Conservation (phyloP, 257 asterid species). For the Solanum corneliomulleri region DNA sequence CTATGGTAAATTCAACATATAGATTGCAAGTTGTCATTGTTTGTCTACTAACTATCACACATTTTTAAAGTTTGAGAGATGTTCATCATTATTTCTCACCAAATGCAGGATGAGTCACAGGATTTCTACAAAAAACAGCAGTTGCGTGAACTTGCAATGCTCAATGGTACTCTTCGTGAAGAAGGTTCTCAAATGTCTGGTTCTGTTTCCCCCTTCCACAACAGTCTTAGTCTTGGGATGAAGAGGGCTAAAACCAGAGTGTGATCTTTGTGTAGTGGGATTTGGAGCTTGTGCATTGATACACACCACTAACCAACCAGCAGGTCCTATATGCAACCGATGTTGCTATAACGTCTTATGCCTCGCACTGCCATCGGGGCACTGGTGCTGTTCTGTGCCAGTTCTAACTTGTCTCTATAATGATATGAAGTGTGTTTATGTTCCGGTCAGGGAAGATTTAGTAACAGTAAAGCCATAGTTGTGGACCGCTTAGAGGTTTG, state of each 20-base stretch:
- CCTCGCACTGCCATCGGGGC: slow-evolving; percentile 34
- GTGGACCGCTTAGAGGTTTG: slow-evolving; percentile 19
- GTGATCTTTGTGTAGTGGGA: slow-evolving; percentile 17
- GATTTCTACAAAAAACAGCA: slow-evolving; percentile 90
- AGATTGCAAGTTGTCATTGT: not conserved
- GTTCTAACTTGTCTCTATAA: slow-evolving; percentile 38
- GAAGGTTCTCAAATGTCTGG: slow-evolving; percentile 90
- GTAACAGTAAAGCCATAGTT: slow-evolving; percentile 16
- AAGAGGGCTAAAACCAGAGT: slow-evolving; percentile 96
- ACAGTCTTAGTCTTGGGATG: slow-evolving; percentile 88
- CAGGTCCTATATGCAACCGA: slow-evolving; percentile 14
- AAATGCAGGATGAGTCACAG: slow-evolving; percentile 77
- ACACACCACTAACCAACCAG: slow-evolving; percentile 17
- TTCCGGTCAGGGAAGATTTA: slow-evolving; percentile 25
- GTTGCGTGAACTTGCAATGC: slow-evolving; percentile 82
- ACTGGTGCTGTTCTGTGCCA: slow-evolving; percentile 24
- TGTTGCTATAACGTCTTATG: slow-evolving; percentile 25
- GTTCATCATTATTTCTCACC: not conserved
- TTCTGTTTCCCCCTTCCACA: slow-evolving; percentile 83
- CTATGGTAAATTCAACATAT: slow-evolving; percentile 48
- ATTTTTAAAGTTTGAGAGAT: not conserved
- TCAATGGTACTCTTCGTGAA: slow-evolving; percentile 91
- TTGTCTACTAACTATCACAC: not conserved
- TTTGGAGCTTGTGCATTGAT: slow-evolving; percentile 9
- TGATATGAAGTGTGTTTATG: slow-evolving; percentile 37